These are phyloP conservation scores for Cryptococcus floricola DNA, from an alignment of 1,284 basidiomycete species.

Conservation along the genomic window DNA sequence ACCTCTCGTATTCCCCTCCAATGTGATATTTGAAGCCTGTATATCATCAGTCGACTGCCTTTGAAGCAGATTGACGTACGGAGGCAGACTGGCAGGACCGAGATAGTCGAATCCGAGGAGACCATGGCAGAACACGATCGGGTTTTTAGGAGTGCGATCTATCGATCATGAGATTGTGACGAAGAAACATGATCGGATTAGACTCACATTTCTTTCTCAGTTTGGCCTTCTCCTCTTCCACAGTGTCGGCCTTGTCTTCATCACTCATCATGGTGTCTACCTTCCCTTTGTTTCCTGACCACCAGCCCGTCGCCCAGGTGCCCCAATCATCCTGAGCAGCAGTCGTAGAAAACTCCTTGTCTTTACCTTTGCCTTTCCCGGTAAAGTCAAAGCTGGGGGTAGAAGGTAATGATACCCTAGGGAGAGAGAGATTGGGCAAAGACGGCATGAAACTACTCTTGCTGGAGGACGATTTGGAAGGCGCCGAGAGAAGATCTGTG, in stretches of 20 bases:
- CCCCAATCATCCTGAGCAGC: slow-evolving; percentile 27
- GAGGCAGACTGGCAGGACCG: slow-evolving; percentile 34
- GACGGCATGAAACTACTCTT: slow-evolving; percentile 10
- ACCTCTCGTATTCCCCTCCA: slow-evolving; percentile 94
- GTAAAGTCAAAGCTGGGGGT: slow-evolving; percentile 9
- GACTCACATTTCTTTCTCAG: slow-evolving; percentile 67
- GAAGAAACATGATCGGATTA: neutral
- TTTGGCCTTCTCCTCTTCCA: slow-evolving; percentile 56
- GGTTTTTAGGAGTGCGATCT: slow-evolving; percentile 69
- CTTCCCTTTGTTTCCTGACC: slow-evolving; percentile 53
- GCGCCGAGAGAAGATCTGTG: slow-evolving; percentile 25
- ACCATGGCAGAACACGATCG: slow-evolving; percentile 90
- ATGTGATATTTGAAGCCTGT: slow-evolving; percentile 78
- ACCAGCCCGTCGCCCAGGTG: slow-evolving; percentile 36
- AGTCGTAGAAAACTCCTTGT: slow-evolving; percentile 23
- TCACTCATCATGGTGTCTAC: slow-evolving; percentile 58
- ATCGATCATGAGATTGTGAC: neutral
- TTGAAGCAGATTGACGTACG: slow-evolving; percentile 10
- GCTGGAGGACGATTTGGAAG: slow-evolving; percentile 5
- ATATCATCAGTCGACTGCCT: slow-evolving; percentile 40
- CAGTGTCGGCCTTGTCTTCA: slow-evolving; percentile 58
- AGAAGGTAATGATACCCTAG: slow-evolving; percentile 10
- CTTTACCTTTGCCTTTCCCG: neutral
- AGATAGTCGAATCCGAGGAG: slow-evolving; percentile 73
- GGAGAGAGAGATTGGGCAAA: slow-evolving; percentile 14